phyloP scores from a whole-genome alignment of 1,284 basidiomycete species.

The Puccinia triticina region DNA sequence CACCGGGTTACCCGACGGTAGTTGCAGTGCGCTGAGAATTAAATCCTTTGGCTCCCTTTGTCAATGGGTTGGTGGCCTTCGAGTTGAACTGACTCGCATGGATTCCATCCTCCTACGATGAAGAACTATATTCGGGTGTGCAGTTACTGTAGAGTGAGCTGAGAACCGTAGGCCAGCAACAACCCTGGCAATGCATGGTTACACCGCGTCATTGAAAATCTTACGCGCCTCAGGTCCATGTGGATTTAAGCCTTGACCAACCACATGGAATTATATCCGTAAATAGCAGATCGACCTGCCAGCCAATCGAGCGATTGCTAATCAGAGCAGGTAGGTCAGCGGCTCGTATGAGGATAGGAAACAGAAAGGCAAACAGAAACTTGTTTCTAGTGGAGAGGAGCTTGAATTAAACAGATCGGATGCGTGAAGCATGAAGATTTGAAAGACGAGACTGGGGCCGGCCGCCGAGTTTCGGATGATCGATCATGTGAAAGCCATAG shows the following conservation, averaged over 20 bases:
- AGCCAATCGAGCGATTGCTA: conserved; percentile 12
- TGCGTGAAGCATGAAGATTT: conserved; percentile 15
- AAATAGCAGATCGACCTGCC: not conserved
- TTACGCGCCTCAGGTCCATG: conserved; percentile 19
- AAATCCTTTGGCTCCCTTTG: too few relatives aligned
- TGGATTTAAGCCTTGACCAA: not conserved
- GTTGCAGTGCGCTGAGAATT: too few relatives aligned
- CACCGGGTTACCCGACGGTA: too few relatives aligned
- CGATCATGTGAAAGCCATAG: conserved; percentile 23
- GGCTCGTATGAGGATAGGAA: not conserved
- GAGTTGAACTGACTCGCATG: too few relatives aligned
- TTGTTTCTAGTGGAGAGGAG: not conserved
- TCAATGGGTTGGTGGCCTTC: too few relatives aligned
- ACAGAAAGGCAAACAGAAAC: not conserved
- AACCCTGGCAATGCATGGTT: conserved; percentile 25
- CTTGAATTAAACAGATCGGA: conserved; percentile 1
- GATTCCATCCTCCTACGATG: too few relatives aligned
- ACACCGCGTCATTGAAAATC: conserved; percentile 32
- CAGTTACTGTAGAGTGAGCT: not conserved
- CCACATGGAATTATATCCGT: conserved; percentile 6
- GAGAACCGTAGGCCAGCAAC: conserved; percentile 20
- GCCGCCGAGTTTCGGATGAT: conserved; percentile 22
- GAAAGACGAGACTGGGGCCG: conserved; percentile 10
- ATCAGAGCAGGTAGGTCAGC: not conserved
- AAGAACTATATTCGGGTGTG: not conserved